A percentile compares a stretch with the other conserved stretches of the same genome.
Evolutionary conservation across 495 filamentous ascomycete genomes (phyloP).

Genomic region (Talaromyces nanjingensis): DNA sequence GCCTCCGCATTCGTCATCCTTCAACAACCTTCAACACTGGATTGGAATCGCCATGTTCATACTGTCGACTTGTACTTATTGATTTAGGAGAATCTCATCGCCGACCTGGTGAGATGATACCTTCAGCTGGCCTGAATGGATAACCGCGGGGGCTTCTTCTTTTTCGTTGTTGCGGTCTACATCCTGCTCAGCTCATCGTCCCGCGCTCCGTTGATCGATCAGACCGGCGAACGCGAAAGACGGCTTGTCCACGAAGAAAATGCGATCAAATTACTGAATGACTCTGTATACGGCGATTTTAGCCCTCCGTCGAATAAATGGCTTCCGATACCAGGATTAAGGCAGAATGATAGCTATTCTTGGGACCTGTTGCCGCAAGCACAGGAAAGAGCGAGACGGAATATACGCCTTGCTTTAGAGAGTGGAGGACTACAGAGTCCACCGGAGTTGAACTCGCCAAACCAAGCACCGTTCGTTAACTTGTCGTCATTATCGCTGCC

Average conservation of each 20-base stretch:
- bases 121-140: constrained; percentile 35
- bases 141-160: constrained; percentile 43
- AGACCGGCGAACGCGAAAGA: constrained; percentile 37
- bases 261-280: constrained; percentile 60
- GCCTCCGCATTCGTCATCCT: neutral
- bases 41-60: neutral
- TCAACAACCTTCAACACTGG: neutral
- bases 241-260: constrained; percentile 45
- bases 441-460: constrained; percentile 30
- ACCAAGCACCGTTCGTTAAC: constrained; percentile 33
- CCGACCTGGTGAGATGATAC: constrained; percentile 20
- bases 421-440: constrained; percentile 24
- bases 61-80: neutral
- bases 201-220: constrained; percentile 37
- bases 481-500: constrained; percentile 38
- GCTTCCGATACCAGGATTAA: constrained; percentile 72
- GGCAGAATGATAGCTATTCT: constrained; percentile 62
- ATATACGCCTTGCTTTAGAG: constrained; percentile 39
- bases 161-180: constrained; percentile 44
- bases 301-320: constrained; percentile 50
- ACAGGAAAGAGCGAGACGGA: constrained; percentile 45
- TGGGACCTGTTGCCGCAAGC: constrained; percentile 60
- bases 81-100: neutral
- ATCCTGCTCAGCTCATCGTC: constrained; percentile 40
- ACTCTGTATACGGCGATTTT: constrained; percentile 69